A percentile compares a stretch with the other conserved stretches of the same genome.
phyloP scores from a whole-genome alignment of 2,329 filamentous ascomycete genomes.

The Elsinoe ampelina region DNA sequence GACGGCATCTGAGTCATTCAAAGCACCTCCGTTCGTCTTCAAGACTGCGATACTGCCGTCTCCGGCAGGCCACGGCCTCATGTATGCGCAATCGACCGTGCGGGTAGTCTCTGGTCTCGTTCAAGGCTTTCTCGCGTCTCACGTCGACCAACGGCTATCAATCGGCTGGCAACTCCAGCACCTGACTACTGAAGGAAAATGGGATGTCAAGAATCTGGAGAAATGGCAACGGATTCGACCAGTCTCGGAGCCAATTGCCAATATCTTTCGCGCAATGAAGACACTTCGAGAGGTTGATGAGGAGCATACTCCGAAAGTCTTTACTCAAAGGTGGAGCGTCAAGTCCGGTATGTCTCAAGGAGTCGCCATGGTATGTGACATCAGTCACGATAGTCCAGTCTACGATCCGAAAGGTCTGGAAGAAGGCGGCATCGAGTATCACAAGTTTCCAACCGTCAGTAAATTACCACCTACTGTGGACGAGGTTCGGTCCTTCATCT shows the following conservation, averaged over 20 bases:
- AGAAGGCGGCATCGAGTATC: conserved; percentile 39
- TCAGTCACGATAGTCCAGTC: conserved; percentile 80
- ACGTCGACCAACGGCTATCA: conserved; percentile 68
- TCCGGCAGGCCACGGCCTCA: conserved; percentile 72
- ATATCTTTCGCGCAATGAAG: conserved; percentile 81
- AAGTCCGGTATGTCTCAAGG: conserved; percentile 50
- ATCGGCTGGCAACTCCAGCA: conserved; percentile 87
- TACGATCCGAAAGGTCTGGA: conserved; percentile 60
- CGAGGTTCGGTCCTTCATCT: conserved; percentile 52
- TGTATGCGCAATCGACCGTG: conserved; percentile 68
- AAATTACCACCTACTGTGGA: conserved; percentile 69
- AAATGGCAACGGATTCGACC: conserved; percentile 80
- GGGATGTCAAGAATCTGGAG: conserved; percentile 91
- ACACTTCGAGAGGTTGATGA: conserved; percentile 85
- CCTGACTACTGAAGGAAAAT: conserved; percentile 82
- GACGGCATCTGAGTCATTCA: conserved; percentile 32
- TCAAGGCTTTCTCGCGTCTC: conserved; percentile 65
- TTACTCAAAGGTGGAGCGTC: conserved; percentile 58
- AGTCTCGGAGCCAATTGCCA: conserved; percentile 63
- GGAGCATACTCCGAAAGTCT: conserved; percentile 63
- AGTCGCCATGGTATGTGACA: conserved; percentile 59
- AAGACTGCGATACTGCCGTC: conserved; percentile 62
- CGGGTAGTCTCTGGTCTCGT: conserved; percentile 72
- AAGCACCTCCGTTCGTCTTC: conserved; percentile 37
- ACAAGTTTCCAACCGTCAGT: conserved; percentile 85